Evolutionary conservation across 768 basidiomycete genomes (phyloP), one percentile per base, ranked within the genome.

Genomic region (Leucocoprinus birnbaumii): DNA sequence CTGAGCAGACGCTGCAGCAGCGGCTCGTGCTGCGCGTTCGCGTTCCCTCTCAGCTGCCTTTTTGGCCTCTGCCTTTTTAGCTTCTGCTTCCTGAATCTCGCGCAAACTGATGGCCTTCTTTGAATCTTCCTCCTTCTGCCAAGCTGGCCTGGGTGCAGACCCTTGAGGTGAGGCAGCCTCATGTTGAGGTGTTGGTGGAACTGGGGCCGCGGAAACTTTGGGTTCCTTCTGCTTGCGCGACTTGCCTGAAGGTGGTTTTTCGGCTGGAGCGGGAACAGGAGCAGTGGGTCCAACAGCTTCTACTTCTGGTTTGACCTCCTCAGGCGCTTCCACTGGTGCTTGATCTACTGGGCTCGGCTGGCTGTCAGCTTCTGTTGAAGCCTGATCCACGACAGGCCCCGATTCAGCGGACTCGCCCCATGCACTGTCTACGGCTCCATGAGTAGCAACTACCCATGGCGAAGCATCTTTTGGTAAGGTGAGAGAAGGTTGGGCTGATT

Each of bases 41-140:
- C 81, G 81, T 59, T 91, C 87, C 59, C 85, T 82, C 59, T 92
- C 87, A 18, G 81, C 83, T 21, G 77, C 78, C 66, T 89, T 95
- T 41, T 88, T 82, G 10, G 79, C 84, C 62, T 92, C 94, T 2
- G 82, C 77, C 63, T 86, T 87, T 71, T 84, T 92, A 7, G 82
- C 83, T 69, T 99, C 97, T 2, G 88, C 86, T 61, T 97, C 94
- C 68, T 99, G 97, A 44, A 99, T 99, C 55, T 98, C 94, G 53
- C 94, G 86, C 35, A 99, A 72, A 58, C 90, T 91, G 35, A 87
- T 73, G 21, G 86, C 66, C 65, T 84, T 85, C 68, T 83, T 83
- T 37, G 73, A 72, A 13, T 90, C 89, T 38, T 90, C 86, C 31
- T 86, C 86, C 58, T 80, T 82, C 18, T 78, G 74, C 86, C 89